phyloP scores from a whole-genome alignment of 768 basidiomycete species.

The Lactarius deliciosus region DNA sequence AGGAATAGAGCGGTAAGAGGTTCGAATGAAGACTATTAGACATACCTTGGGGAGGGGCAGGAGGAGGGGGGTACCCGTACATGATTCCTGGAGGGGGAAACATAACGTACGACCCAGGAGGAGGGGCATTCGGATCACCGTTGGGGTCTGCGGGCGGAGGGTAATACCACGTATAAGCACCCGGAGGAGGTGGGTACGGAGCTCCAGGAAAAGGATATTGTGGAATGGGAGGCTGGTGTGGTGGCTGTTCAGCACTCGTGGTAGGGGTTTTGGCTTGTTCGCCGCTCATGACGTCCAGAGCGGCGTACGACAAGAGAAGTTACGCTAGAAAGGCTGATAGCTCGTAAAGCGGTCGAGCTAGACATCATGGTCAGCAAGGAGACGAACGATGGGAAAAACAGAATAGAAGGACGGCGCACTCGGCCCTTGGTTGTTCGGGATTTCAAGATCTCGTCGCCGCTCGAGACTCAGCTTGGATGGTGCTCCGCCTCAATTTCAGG shows the following conservation, averaged over 20 bases:
- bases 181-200: constrained; percentile 26
- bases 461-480: constrained; percentile 26
- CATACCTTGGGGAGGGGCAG: constrained; percentile 28
- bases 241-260: constrained; percentile 15
- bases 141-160: constrained; percentile 28
- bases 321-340: background rate
- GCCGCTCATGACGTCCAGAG: constrained; percentile 24
- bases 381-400: background rate
- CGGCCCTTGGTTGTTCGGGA: constrained; percentile 29
- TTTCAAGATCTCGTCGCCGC: constrained; percentile 33
- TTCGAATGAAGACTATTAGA: background rate
- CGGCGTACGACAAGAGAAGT: background rate
- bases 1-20: background rate
- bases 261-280: constrained; percentile 26
- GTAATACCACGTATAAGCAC: constrained; percentile 29
- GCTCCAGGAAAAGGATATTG: constrained; percentile 24
- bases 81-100: constrained; percentile 29
- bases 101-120: constrained; percentile 27
- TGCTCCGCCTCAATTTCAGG: constrained; percentile 30
- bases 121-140: constrained; percentile 24
- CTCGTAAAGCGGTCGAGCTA: background rate
- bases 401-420: constrained; percentile 19
- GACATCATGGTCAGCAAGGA: background rate
- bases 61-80: constrained; percentile 33
- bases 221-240: constrained; percentile 23